Base-by-base conservation (phyloP, 257 asterid species). In the Solanum pennellii region DNA sequence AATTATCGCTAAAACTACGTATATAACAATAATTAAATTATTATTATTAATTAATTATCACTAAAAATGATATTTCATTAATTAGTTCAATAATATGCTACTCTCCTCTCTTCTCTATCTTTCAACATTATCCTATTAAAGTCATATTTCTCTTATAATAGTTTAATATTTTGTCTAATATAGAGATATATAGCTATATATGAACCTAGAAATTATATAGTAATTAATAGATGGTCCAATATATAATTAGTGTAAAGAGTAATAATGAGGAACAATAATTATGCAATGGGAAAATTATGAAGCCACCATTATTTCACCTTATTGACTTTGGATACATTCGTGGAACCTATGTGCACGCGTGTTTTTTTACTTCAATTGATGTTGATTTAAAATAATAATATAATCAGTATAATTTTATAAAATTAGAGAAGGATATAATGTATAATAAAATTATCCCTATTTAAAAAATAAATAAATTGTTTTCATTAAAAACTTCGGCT, bases 311-410 rank as follows among this genome's bases (percentile, higher is more conserved):
- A 90, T 87, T 83, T 42, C 56, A 49, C 86, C 83, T 87, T 80
- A 90, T 89, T 89, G 76, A 59, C 76, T 35, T 5, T 49, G 42
- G 87, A 84, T 52, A 86, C 75, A 75, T 91, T 86, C 65, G 87
- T 89, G 91, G 90, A 86, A 86, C 69, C 85, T 37, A 52, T 74
- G 25, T 62, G 69, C 91, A 86, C 88, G 92, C 92, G 91, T 91
- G 91, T 20, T 10, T 9, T 44, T 65, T 66, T 47, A 75, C 15
- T 41, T 18, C 25, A 13, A 3, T 77, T 77, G 68, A 77, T 25
- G 9, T 77, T 2, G 7, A 5, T 23, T 5, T 60, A 23, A 60
- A 60, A 23, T 9, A 60, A 25, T n/a, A 65, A 65, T 4, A 65
- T 65, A n/a, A 0, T 2, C 9, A 5, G 4, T 66, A 8, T 66